Percentiles rank a stretch among this genome's conserved stretches.
phyloP scores from a whole-genome alignment of 2,329 filamentous ascomycete species.

The Aphanoascus verrucosus region DNA sequence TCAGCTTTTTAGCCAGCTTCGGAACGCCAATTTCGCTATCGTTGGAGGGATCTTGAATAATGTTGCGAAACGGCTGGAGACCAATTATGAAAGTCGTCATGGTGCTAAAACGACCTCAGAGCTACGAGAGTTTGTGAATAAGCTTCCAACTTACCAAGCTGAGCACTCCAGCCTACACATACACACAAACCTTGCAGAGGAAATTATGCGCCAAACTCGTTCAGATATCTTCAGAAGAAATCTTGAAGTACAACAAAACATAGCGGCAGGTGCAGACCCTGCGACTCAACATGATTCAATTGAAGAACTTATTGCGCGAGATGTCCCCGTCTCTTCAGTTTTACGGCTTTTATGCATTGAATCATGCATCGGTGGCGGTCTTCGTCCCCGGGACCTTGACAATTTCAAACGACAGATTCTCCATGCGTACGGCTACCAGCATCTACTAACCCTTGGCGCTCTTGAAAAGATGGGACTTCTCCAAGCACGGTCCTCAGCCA shows the following conservation, averaged over 20 bases:
- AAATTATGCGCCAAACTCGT: slow-evolving; percentile 86
- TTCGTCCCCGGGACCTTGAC: slow-evolving; percentile 81
- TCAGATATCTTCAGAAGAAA: slow-evolving; percentile 80
- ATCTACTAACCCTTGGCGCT: slow-evolving; percentile 76
- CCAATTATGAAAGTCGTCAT: slow-evolving; percentile 80
- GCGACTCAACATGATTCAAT: slow-evolving; percentile 81
- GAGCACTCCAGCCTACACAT: slow-evolving; percentile 88
- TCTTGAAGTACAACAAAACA: slow-evolving; percentile 89
- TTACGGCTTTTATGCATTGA: slow-evolving; percentile 82
- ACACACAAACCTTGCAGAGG: slow-evolving; percentile 84
- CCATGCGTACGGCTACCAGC: slow-evolving; percentile 90
- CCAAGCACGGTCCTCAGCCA: slow-evolving; percentile 61
- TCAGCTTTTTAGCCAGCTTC: slow-evolving; percentile 73
- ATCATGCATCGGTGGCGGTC: slow-evolving; percentile 77
- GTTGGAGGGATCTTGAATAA: slow-evolving; percentile 83
- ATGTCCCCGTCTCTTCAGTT: slow-evolving; percentile 68
- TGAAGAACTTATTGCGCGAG: slow-evolving; percentile 86
- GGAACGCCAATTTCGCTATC: slow-evolving; percentile 90
- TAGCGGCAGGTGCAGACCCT: slow-evolving; percentile 81
- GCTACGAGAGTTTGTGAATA: slow-evolving; percentile 88
- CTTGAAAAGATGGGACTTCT: slow-evolving; percentile 86
- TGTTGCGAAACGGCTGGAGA: slow-evolving; percentile 73
- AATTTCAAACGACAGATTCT: slow-evolving; percentile 77
- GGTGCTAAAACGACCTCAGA: slow-evolving; percentile 80
- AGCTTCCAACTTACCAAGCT: slow-evolving; percentile 80